Conservation (phyloP, 768 basidiomycete genomes). For the Hortiboletus campestris region DNA sequence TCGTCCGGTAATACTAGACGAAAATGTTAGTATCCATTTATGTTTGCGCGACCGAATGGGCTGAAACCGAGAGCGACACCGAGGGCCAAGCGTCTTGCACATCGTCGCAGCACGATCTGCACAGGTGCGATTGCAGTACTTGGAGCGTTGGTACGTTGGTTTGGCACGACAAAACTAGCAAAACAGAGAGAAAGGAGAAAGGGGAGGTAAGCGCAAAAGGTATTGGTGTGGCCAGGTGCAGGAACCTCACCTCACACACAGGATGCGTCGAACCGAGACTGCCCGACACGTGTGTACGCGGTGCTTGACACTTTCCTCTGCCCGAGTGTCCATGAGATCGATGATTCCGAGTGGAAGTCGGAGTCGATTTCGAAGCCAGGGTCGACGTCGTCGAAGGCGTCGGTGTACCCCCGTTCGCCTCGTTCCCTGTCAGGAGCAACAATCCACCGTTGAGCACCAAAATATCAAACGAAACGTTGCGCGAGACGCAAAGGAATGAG, state of each 20-base stretch:
- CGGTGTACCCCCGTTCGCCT: neutral
- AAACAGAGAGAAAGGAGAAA: neutral
- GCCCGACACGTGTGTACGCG: conserved; percentile 9
- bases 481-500: neutral
- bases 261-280: no score
- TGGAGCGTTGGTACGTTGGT: conserved; percentile 52
- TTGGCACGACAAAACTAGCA: conserved; percentile 53
- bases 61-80: neutral
- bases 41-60: neutral
- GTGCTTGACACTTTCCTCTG: conserved; percentile 6
- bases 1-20: conserved; percentile 23
- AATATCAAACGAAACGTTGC: neutral
- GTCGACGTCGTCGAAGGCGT: neutral
- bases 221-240: neutral
- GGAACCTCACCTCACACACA: conserved; percentile 24
- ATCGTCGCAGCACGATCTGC: conserved; percentile 40
- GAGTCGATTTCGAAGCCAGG: neutral
- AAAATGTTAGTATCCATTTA: neutral
- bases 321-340: neutral
- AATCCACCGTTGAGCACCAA: conserved; percentile 2
- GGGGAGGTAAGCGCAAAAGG: neutral
- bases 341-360: conserved; percentile 3
- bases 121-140: conserved; percentile 62
- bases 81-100: conserved; percentile 21
- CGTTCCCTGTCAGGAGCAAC: conserved; percentile 7